Percentiles rank a stretch among this genome's conserved stretches.
Evolutionary conservation across 768 basidiomycete genomes (phyloP).

Genomic region (Lactarius pseudohatsudake): DNA sequence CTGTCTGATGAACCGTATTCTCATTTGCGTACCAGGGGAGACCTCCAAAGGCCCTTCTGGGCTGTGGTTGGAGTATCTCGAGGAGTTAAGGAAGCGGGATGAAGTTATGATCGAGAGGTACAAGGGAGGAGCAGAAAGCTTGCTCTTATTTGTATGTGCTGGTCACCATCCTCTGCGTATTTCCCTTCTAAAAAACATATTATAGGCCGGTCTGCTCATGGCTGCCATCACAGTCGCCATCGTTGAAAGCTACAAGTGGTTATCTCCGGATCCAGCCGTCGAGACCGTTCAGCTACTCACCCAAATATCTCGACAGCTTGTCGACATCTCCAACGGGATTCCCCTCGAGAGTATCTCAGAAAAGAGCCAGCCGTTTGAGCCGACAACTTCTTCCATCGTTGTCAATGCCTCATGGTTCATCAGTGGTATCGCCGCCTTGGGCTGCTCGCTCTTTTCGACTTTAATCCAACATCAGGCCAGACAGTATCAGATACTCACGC

Average conservation of each 20-base stretch:
- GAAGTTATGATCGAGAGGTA: constrained; percentile 3
- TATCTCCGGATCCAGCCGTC: constrained; percentile 6
- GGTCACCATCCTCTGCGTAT: neutral
- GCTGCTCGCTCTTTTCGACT: constrained; percentile 7
- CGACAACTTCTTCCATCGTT: neutral
- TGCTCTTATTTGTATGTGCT: constrained; percentile 14
- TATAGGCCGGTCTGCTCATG: constrained; percentile 23
- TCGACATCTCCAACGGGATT: neutral
- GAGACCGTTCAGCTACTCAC: neutral
- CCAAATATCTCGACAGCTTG: constrained; percentile 23
- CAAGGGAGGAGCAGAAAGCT: neutral
- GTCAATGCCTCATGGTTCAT: constrained; percentile 19
- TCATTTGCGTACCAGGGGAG: neutral
- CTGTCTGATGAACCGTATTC: neutral
- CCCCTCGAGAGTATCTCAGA: neutral
- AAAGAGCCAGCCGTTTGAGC: neutral
- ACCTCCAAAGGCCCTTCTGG: neutral
- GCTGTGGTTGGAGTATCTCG: constrained; percentile 13
- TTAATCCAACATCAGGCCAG: constrained; percentile 12
- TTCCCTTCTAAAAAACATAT: too few species aligned
- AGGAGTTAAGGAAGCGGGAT: constrained; percentile 6
- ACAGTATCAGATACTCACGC: neutral
- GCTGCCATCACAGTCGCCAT: constrained; percentile 11
- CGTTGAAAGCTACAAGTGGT: constrained; percentile 17
- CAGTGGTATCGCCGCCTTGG: constrained; percentile 9